These are phyloP conservation scores for Rhodotorula taiwanensis DNA, from an alignment of 768 basidiomycete genomes.

Conservation along the genomic window DNA sequence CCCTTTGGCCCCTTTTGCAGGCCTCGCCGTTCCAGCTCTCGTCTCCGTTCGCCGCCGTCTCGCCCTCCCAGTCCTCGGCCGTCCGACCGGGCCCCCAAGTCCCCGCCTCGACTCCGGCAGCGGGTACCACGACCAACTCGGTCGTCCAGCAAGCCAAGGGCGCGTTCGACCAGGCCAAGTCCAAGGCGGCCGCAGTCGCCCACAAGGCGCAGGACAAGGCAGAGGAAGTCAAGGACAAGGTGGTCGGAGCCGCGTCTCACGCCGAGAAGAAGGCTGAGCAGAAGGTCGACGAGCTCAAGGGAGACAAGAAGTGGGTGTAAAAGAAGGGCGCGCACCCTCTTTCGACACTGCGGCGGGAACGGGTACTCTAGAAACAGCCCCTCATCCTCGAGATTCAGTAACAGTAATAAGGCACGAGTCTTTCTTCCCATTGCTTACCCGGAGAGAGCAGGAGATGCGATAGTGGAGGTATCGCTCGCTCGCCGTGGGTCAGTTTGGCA, in stretches of 20 bases:
- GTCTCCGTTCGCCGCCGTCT: constrained; percentile 2
- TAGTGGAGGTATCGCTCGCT: too few relatives aligned
- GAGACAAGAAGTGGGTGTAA: constrained; percentile 30
- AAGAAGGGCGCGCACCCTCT: too few relatives aligned
- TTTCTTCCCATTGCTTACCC: too few relatives aligned
- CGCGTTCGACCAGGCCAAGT: constrained; percentile 16
- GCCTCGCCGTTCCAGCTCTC: constrained; percentile 13
- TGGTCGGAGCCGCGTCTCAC: constrained; percentile 1
- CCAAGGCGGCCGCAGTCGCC: constrained; percentile 10
- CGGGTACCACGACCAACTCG: neutral
- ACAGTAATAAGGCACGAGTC: too few relatives aligned
- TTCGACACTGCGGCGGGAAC: too few relatives aligned
- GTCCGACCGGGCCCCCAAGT: constrained; percentile 2
- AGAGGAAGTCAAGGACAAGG: constrained; percentile 4
- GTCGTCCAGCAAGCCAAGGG: constrained; percentile 9
- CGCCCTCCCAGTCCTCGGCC: constrained; percentile 2
- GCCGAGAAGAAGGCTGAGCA: constrained; percentile 17
- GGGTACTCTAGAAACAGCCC: too few relatives aligned
- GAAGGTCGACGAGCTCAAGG: constrained; percentile 13
- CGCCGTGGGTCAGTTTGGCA: too few relatives aligned
- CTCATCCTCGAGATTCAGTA: too few relatives aligned
- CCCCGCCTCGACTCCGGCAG: neutral
- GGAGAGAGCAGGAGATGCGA: too few relatives aligned
- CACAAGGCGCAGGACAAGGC: constrained; percentile 13
- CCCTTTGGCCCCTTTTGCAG: neutral